Base-by-base conservation (phyloP, 2,329 filamentous ascomycete species). In the Colletotrichum cuscutae region DNA sequence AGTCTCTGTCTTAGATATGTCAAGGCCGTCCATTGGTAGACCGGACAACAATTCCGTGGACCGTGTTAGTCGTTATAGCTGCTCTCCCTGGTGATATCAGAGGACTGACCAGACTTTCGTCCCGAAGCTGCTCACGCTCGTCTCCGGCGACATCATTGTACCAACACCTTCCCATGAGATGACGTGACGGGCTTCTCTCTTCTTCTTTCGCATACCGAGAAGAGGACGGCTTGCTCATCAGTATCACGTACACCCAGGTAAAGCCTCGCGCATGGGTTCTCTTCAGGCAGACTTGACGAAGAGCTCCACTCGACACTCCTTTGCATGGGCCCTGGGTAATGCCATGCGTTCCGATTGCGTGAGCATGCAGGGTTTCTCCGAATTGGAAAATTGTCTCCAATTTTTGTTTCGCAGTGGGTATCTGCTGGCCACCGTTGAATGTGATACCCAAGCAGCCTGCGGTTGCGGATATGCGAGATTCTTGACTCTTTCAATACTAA, bases 351-450 rank as follows among this genome's bases (percentile, higher is more conserved):
- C 57, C 52, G 63, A 72, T 63, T 72, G 68, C 57, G 52, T 35
- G 52, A 72, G 37, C 13, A 28, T 22, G 37, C 58, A 62, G 52
- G 58, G 68, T 30, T 56, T 72, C 68, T 73, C 71, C 68, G 67
- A 71, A 42, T 61, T 35, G 15, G 49, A 26, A 11, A n/a, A 15
- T 42, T 15, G 26, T 62, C 71, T 68, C 68, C 62, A 73, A 68
- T 35, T 73, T 35, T 49, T 37, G 35, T 28, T n/a, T 26, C 35
- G 66, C 15, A 56, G 37, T 11, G 37, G 35, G 69, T 46, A 46
- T 53, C 24, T 49, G 42, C 46, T 54, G 54, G 54, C 60, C 26
- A 32, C 59, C 70, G 70, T 65, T 56, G 60, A 22, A 57, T 42
- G 28, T 28, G 59, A 42, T 72, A 24, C 35, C 30, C 28, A 69